Conservation (phyloP, 768 basidiomycete genomes). For the Termitomyces sp. region DNA sequence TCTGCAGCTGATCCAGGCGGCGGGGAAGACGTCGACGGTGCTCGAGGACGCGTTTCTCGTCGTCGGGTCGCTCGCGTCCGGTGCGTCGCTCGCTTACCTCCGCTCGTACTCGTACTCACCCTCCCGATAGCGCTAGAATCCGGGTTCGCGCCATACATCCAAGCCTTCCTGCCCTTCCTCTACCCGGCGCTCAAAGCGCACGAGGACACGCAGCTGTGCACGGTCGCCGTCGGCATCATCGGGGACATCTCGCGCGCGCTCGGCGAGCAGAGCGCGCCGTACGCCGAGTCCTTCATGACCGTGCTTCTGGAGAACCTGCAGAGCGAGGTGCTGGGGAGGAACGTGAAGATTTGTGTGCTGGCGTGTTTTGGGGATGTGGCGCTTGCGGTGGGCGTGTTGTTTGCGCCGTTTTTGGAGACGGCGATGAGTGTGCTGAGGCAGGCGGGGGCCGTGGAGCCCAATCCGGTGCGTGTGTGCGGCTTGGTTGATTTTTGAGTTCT, state of each 20-base stretch:
- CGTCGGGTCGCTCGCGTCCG: slow-evolving; percentile 79
- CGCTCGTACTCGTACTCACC: too few species aligned
- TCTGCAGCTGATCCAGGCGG: slow-evolving; percentile 77
- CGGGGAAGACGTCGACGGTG: slow-evolving; percentile 90
- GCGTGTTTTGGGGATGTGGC: slow-evolving; percentile 97
- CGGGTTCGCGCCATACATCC: slow-evolving; percentile 77
- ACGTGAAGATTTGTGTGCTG: slow-evolving; percentile 95
- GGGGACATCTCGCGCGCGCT: slow-evolving; percentile 96
- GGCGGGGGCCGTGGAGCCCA: slow-evolving; percentile 83
- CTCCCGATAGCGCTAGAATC: slow-evolving; percentile 79
- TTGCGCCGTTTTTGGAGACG: slow-evolving; percentile 85
- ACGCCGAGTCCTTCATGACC: slow-evolving; percentile 86
- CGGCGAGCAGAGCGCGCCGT: slow-evolving; percentile 76
- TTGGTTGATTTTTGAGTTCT: neutral
- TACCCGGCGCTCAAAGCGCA: slow-evolving; percentile 86
- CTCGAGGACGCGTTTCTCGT: slow-evolving; percentile 96
- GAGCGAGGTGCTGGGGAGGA: slow-evolving; percentile 83
- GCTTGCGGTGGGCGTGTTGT: slow-evolving; percentile 78
- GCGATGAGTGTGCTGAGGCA: slow-evolving; percentile 90
- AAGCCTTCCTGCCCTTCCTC: slow-evolving; percentile 80
- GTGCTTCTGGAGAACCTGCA: slow-evolving; percentile 88
- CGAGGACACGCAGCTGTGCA: slow-evolving; percentile 94
- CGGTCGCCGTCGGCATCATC: slow-evolving; percentile 91
- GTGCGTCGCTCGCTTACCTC: too few species aligned
- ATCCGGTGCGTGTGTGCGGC: slow-evolving; percentile 53